phyloP scores from a whole-genome alignment of 441 rosid species.

The Adansonia rubrostipa region DNA sequence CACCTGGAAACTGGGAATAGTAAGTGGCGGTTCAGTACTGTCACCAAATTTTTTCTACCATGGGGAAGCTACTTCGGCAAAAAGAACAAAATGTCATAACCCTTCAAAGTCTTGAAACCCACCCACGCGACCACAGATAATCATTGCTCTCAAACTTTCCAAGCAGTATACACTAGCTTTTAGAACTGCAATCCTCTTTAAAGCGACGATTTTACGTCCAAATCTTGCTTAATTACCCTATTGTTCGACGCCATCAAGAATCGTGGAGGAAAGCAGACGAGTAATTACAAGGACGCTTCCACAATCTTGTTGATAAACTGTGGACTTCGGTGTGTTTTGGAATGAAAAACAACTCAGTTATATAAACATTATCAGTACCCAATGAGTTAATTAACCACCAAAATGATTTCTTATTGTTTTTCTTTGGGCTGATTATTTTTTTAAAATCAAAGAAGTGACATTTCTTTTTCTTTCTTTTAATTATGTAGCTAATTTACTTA shows the following conservation, averaged over 20 bases:
- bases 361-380: background rate
- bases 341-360: background rate
- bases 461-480: background rate
- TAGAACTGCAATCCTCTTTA: background rate
- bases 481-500: background rate
- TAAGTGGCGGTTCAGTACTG: background rate
- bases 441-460: background rate
- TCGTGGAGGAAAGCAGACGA: background rate
- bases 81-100: background rate
- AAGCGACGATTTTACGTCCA: background rate
- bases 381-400: background rate
- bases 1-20: background rate
- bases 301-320: background rate
- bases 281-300: background rate
- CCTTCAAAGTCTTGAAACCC: slow-evolving; percentile 4
- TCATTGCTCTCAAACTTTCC: background rate
- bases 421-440: background rate
- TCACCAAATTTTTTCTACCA: background rate
- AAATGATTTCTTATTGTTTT: background rate
- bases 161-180: background rate
- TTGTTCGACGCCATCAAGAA: background rate
- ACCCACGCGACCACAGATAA: background rate
- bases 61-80: background rate
- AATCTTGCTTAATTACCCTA: background rate
- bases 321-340: background rate